Evolutionary conservation across 257 asterid genomes (phyloP), one percentile per base, ranked within the genome.

Genomic region (Catharanthus roseus): DNA sequence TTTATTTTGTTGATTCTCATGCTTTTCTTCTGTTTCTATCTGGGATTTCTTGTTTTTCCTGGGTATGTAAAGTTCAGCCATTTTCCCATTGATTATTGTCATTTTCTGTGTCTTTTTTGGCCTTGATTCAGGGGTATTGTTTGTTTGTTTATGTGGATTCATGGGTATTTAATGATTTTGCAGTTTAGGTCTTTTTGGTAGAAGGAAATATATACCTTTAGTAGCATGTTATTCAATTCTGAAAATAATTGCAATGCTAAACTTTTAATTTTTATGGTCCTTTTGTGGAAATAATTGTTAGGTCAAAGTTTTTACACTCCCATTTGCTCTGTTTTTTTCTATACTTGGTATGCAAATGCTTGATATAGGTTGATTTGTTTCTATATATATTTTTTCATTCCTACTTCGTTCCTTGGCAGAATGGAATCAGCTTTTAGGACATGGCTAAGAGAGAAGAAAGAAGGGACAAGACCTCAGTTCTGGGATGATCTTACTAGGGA

Each of bases 351-450:
- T 38, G n/a, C n/a, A n/a, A 38, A 38, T 55, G 18, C 1, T 8
- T 44, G 16, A 44, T 44, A 44, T 9, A 8, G 8, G 16, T 12
- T 44, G 3, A 12, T 44, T 44, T 10, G 0, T 44, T 44, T n/a
- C n/a, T n/a, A n/a, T n/a, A n/a, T n/a, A n/a, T n/a, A n/a, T n/a
- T n/a, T n/a, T n/a, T n/a, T n/a, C n/a, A 23, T 6, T 2, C 33
- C 42, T 47, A 60, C 19, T 7, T 67, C 33, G 29, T 12, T n/a
- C 44, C 53, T 79, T 74, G 71, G 70, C 83, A 92, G 98, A 84
- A 88, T 90, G 98, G 96, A 89, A 77, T 92, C 98, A n/a, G 87
- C 86, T 72, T 90, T 86, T 64, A 82, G 98, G 80, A 77, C 78
- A 62, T 92, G 96, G 96, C 72, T 81, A 65, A 75, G 88, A 74